Base-by-base conservation (phyloP, 352 stramenopile species). In the Phytophthora pisi region DNA sequence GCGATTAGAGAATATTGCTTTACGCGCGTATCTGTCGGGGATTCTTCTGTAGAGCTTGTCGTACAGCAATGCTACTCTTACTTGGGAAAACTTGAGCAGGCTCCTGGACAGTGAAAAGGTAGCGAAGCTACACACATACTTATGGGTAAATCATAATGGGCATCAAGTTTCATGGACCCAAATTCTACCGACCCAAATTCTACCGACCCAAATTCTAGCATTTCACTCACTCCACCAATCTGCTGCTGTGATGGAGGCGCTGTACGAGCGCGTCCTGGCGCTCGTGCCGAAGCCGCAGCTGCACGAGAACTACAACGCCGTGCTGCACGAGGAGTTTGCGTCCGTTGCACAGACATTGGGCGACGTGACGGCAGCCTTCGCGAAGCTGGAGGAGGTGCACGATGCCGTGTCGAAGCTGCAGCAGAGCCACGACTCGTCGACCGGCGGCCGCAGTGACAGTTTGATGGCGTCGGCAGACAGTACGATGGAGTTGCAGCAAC, bases 381-480 rank as follows among this genome's bases (percentile, higher is more conserved):
- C 20, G 20, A 64, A 60, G 31, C 49, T 70, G 55, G 28, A 51
- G 49, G 62, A 70, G 49, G 28, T 70, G 16, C 55, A 47, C 16
- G 47, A 54, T 20, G 62, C 62, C 5, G 62, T 69, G 20, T 54
- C 55, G 4, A 42, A 64, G 51, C 43, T 68, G 43, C 43, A 68
- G 31, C 61, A 57, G 4, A 47, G 15, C 16, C 52, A 20, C 40
- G 13, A 11, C 15, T 16, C 36, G 40, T 53, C 60, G n/a, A 36
- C 43, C 16, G 36, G 23, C 16, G 58, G 49, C 11, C 49, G 49
- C 49, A 59, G 38, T 18, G 26, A 46, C n/a, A 51, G 61, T 23
- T 13, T 68, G 5, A 6, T 51, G 16, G 11, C 30, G 16, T 4
- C 26, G 11, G 36, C 43, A 9, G 43, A 36, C 5, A 55, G 8